Evolutionary conservation across 2,329 filamentous ascomycete species (phyloP), one percentile per base, ranked within the genome.

Genomic region (Cladosporium sp.): DNA sequence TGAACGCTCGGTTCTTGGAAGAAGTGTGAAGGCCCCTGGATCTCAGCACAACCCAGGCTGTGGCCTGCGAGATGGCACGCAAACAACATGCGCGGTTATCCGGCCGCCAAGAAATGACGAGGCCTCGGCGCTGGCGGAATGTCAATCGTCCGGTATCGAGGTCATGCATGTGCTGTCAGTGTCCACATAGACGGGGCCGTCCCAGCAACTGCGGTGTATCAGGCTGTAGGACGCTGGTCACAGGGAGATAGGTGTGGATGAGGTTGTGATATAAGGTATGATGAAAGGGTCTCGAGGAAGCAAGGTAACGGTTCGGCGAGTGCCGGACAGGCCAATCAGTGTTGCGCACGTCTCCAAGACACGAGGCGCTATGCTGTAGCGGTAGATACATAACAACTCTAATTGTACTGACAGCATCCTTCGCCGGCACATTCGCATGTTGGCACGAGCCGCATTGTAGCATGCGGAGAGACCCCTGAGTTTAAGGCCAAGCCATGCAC

Each of bases 151-250:
- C 42, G 42, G 13, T 19, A 45, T 28, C 28, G 12, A 34, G 28
- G 8, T 22, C 32, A 28, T 39, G 36, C 51, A 44, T 54, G 51
- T 39, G 51, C 39, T 54, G 51, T 54, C 51, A 45, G n/a, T 20
- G 7, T 15, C 45, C 13, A 25, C 37, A 44, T 34, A 35, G 42
- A 45, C 42, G 42, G 25, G 42, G 28, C 40, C 35, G 51, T n/a
- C 42, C 19, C 15, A 24, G 28, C 9, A 17, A 6, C 45, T 54
- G 17, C 28, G 35, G 20, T 25, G 34, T 44, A 40, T 52, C 22
- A 39, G 17, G 34, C n/a, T 36, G 48, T 5, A 22, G 35, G 35
- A 17, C 8, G 22, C 7, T 35, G 50, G 22, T 44, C 36, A 53
- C 24, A 36, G 42, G 36, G 50, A 17, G n/a, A 39, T 35, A n/a